Evolutionary conservation across 768 basidiomycete genomes (phyloP).

Genomic region (Multifurca ochricompacta): DNA sequence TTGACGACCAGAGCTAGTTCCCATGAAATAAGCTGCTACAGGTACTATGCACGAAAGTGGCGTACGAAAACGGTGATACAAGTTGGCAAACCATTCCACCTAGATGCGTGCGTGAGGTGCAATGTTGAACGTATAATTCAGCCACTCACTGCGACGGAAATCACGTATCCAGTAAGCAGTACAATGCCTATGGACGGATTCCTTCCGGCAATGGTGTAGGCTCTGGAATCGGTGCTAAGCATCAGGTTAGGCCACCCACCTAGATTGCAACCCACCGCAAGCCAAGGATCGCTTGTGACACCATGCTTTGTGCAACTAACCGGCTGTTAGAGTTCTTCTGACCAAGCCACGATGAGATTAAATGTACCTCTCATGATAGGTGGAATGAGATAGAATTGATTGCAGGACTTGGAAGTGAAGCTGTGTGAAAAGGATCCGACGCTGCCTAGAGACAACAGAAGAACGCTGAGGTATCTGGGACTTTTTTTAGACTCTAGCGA

Average conservation of each 20-base stretch:
- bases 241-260: neutral
- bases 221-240: constrained; percentile 29
- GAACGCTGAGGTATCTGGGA: constrained; percentile 38
- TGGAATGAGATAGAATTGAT: constrained; percentile 42
- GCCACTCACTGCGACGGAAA: constrained; percentile 37
- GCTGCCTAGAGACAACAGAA: constrained; percentile 42
- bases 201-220: constrained; percentile 49
- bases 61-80: constrained; percentile 44
- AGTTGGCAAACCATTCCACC: constrained; percentile 52
- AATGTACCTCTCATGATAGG: constrained; percentile 53
- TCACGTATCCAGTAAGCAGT: constrained; percentile 35
- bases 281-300: constrained; percentile 58
- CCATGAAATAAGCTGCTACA: constrained; percentile 10
- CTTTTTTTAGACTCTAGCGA: neutral
- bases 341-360: neutral
- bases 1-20: constrained; percentile 4
- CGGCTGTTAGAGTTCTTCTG: neutral
- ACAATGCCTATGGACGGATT: constrained; percentile 33
- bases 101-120: neutral
- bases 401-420: constrained; percentile 42
- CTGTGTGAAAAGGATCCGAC: constrained; percentile 47
- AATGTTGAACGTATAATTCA: constrained; percentile 19
- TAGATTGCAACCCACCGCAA: constrained; percentile 35
- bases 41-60: constrained; percentile 1
- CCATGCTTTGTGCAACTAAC: constrained; percentile 53